Evolutionary conservation across 2,329 filamentous ascomycete genomes (phyloP).

Genomic region (Fusarium musae): DNA sequence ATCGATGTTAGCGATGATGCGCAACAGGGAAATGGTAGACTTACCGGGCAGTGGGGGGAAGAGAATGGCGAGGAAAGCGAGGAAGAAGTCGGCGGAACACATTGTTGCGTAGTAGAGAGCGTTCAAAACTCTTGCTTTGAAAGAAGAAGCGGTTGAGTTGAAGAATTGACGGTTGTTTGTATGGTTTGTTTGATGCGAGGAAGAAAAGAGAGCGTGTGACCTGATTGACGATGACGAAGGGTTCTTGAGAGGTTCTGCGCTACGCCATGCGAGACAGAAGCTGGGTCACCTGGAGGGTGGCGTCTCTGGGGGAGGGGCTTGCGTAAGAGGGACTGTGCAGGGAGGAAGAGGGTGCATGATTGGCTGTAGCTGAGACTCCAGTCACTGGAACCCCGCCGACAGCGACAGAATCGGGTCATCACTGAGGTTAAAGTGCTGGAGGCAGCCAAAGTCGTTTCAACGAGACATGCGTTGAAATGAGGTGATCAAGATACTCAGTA

Average conservation of each 20-base stretch:
- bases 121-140: background rate
- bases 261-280: constrained; percentile 12
- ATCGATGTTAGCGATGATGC: constrained; percentile 18
- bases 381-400: constrained; percentile 14
- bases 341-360: background rate
- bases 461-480: background rate
- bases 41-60: constrained; percentile 74
- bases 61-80: constrained; percentile 71
- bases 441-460: constrained; percentile 9
- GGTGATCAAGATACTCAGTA: background rate
- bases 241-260: constrained; percentile 4
- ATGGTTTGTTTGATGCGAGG: constrained; percentile 10
- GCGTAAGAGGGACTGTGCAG: constrained; percentile 29
- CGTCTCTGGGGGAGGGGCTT: constrained; percentile 37
- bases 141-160: background rate
- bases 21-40: constrained; percentile 42
- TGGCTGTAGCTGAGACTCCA: constrained; percentile 14
- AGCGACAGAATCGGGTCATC: constrained; percentile 35
- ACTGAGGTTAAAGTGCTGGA: constrained; percentile 19
- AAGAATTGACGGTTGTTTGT: constrained; percentile 13
- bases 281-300: constrained; percentile 34
- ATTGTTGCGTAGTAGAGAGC: constrained; percentile 50
- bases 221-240: constrained; percentile 37
- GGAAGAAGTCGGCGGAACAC: constrained; percentile 71
- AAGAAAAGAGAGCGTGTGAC: constrained; percentile 26